These are phyloP conservation scores for Cladosporium sphaerospermum DNA, from an alignment of 2,329 filamentous ascomycete genomes.

Conservation along the genomic window DNA sequence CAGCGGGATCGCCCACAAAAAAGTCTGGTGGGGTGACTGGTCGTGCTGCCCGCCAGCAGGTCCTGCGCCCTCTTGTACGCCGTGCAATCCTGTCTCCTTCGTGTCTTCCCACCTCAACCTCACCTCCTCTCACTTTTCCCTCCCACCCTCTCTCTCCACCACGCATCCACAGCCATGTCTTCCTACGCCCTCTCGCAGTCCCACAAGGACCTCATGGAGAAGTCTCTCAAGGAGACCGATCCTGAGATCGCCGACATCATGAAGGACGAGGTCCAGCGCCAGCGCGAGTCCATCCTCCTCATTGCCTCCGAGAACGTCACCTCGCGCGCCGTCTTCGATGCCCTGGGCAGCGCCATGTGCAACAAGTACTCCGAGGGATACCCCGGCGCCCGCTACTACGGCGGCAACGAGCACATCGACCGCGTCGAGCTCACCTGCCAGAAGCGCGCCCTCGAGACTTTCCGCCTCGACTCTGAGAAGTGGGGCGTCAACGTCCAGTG, in stretches of 20 bases:
- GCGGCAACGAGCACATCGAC: slow-evolving; percentile 98
- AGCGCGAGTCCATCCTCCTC: slow-evolving; percentile 96
- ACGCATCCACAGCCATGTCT: slow-evolving; percentile 6
- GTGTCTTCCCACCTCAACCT: neutral
- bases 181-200: slow-evolving; percentile 59
- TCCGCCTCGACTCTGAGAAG: slow-evolving; percentile 76
- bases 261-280: slow-evolving; percentile 92
- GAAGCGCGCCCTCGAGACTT: slow-evolving; percentile 83
- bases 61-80: too few relatives aligned
- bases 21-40: too few relatives aligned
- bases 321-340: slow-evolving; percentile 95
- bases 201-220: slow-evolving; percentile 82
- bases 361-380: slow-evolving; percentile 99
- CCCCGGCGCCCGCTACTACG: slow-evolving; percentile 96
- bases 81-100: too few relatives aligned
- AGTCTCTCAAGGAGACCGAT: slow-evolving; percentile 83
- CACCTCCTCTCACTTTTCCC: neutral
- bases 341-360: slow-evolving; percentile 84
- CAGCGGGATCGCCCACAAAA: too few relatives aligned
- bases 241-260: slow-evolving; percentile 95
- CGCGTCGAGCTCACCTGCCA: slow-evolving; percentile 94
- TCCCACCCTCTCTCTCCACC: neutral
- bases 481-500: slow-evolving; percentile 99
- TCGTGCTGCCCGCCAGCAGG: too few relatives aligned
- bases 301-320: slow-evolving; percentile 99